phyloP scores from a whole-genome alignment of 2,329 filamentous ascomycete species.

The Fusarium nurragi region DNA sequence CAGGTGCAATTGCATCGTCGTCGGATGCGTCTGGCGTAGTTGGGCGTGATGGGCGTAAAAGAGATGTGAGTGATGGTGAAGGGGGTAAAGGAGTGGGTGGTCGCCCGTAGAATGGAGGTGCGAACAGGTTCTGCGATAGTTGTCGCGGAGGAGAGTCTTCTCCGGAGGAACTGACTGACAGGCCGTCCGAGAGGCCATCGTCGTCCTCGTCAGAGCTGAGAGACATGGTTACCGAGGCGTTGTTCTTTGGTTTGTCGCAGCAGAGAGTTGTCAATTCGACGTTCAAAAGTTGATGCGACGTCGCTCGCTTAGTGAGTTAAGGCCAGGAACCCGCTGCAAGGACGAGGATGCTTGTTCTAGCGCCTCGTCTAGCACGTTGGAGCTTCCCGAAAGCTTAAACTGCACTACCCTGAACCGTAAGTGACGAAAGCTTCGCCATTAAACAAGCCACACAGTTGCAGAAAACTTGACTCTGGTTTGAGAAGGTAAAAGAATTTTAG shows the following conservation, averaged over 20 bases:
- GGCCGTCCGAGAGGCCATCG: constrained; percentile 50
- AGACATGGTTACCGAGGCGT: constrained; percentile 42
- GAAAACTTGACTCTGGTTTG: no score
- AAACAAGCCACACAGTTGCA: no score
- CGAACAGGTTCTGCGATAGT: constrained; percentile 65
- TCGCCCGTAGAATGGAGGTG: constrained; percentile 94
- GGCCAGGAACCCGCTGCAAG: constrained; percentile 26
- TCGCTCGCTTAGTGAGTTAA: constrained; percentile 15
- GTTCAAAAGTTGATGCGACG: constrained; percentile 19
- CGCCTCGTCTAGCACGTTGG: constrained; percentile 9
- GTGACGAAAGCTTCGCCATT: no score
- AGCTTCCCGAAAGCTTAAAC: constrained; percentile 19
- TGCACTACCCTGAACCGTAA: neutral
- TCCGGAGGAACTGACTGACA: constrained; percentile 47
- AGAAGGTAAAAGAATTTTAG: no score
- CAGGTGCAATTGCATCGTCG: constrained; percentile 84
- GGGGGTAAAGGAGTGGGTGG: constrained; percentile 95
- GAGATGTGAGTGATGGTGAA: constrained; percentile 89
- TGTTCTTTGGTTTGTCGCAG: neutral
- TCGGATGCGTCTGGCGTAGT: constrained; percentile 93
- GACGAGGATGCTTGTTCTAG: neutral
- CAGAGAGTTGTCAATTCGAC: neutral
- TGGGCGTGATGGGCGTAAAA: constrained; percentile 89
- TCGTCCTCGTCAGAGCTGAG: constrained; percentile 50
- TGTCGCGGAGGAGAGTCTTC: constrained; percentile 55